These are phyloP conservation scores for Talaromyces sp. DNA, from an alignment of 2,329 filamentous ascomycete species.

Conservation along the genomic window DNA sequence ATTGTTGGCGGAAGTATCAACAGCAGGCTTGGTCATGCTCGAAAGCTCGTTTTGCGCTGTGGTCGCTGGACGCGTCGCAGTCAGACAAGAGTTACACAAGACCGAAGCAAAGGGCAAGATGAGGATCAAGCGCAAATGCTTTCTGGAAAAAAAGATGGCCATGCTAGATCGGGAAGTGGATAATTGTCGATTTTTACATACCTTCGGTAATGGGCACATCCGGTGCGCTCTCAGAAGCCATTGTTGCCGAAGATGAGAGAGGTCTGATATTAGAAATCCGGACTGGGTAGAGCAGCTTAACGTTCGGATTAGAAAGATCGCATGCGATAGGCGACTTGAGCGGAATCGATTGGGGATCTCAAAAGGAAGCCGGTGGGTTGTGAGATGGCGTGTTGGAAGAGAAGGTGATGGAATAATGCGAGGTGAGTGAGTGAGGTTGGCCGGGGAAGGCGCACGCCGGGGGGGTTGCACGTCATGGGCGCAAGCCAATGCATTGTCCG, in stretches of 20 bases:
- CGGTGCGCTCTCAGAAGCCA: constrained; percentile 19
- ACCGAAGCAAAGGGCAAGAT: neutral
- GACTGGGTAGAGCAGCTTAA: neutral
- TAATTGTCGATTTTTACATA: neutral
- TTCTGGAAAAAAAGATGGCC: neutral
- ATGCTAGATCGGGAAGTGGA: neutral
- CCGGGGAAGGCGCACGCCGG: neutral
- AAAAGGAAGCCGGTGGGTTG: neutral
- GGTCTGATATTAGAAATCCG: neutral
- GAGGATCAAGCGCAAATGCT: neutral
- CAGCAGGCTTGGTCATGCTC: neutral
- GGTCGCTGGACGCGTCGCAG: neutral
- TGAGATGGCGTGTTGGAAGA: neutral
- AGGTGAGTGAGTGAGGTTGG: neutral
- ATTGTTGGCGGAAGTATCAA: neutral
- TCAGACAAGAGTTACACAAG: neutral
- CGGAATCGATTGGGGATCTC: neutral
- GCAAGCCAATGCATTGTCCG: neutral
- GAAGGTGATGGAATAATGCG: neutral
- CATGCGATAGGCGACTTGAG: neutral
- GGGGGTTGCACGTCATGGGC: neutral
- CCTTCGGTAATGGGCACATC: neutral
- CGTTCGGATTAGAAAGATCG: neutral
- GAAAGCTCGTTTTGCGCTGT: neutral
- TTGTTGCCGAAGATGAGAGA: constrained; percentile 15